Conservation (phyloP, 2,329 filamentous ascomycete species). For the Purpureocillium lavendulum region DNA sequence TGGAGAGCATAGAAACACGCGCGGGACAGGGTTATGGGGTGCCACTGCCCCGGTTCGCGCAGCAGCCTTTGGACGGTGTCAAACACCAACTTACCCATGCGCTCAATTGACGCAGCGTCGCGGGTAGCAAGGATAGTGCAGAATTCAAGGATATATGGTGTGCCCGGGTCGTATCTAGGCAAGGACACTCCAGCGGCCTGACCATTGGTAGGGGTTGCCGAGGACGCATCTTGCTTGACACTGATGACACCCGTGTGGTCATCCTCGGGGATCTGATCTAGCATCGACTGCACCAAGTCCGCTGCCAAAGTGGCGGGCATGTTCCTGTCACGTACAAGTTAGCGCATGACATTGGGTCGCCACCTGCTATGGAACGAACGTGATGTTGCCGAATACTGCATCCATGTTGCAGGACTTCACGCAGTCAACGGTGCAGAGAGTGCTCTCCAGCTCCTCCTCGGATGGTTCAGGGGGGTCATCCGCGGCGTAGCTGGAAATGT, state of each 20-base stretch:
- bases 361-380: constrained; percentile 40
- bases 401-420: constrained; percentile 82
- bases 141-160: constrained; percentile 87
- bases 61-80: constrained; percentile 75
- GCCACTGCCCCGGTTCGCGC: constrained; percentile 68
- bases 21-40: constrained; percentile 76
- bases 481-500: constrained; percentile 97
- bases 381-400: constrained; percentile 74
- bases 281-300: constrained; percentile 55
- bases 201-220: constrained; percentile 51
- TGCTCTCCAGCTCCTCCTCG: constrained; percentile 93
- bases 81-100: constrained; percentile 71
- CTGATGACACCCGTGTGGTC: constrained; percentile 69
- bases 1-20: constrained; percentile 80
- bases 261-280: constrained; percentile 82
- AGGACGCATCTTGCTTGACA: constrained; percentile 77
- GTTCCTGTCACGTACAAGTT: constrained; percentile 16
- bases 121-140: constrained; percentile 74
- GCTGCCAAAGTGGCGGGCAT: constrained; percentile 23
- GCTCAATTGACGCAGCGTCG: constrained; percentile 62
- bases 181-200: constrained; percentile 21
- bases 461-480: constrained; percentile 97
- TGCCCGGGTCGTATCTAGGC: constrained; percentile 71
- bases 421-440: constrained; percentile 87
- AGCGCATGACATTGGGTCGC: not conserved